Base-by-base conservation (phyloP, 768 basidiomycete genomes). In the Melanogaster broomeanus region DNA sequence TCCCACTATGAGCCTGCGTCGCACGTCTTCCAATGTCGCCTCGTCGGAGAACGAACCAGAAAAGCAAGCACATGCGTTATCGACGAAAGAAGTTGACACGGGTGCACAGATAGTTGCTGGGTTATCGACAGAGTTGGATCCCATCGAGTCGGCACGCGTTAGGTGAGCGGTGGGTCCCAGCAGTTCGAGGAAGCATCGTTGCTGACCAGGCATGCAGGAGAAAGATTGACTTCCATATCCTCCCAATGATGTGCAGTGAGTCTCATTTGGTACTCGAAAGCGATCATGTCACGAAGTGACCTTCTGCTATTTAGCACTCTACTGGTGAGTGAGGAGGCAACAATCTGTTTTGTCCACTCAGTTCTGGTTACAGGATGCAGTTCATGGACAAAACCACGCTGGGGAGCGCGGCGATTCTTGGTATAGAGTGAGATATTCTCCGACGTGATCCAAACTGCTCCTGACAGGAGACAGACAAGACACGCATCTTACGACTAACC, bases 311-410 rank as follows among this genome's bases (percentile, higher is more conserved):
- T 5, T 45, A 84, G 84, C 73, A 25, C 75, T 84, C 34, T 85
- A 83, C 56, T 83, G 76, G 81, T 84, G 59, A 30, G 45, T 9
- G 11, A 27, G 19, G 28, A 12, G 11, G 12, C 11, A 8, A 19
- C 4, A 13, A 19, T 11, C 8, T 11, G 19, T 12, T 3, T 4
- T 6, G 31, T 16, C 8, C 18, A 6, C 6, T 41, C 10, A 44
- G 31, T 33, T 16, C 22, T 47, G 38, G 13, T 21, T 8, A 16
- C 52, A 83, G 86, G 79, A 77, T 89, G 16, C 86, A 88, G 61
- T 88, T 83, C 53, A 88, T 88, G 83, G 87, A 88, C 56, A 88
- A 88, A 68, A 84, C 82, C 0, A 89, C 87, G 0, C 71, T 88
- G 3, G 86, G 85, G 1, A 81, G 76, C 51, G 62, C 85, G 0